phyloP scores from a whole-genome alignment of 176 grass and related monocot species.

The Lolium rigidum region DNA sequence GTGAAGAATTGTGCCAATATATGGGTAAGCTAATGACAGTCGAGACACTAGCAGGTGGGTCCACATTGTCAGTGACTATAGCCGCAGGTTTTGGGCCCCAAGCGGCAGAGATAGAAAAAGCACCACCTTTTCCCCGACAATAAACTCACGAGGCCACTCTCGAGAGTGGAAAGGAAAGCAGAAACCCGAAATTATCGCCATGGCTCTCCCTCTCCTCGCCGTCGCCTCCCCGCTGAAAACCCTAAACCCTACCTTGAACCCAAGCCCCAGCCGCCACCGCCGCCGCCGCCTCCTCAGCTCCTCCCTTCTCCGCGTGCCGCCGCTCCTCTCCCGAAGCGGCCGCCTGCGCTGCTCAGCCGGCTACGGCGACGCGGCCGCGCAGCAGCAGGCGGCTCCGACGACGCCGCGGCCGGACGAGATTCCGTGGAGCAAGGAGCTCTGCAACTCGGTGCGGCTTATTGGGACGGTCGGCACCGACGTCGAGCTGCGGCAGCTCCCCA shows the following conservation, averaged over 20 bases:
- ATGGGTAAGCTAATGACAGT: too few species aligned
- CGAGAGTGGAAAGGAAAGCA: background rate
- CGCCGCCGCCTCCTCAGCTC: background rate
- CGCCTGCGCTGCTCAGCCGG: slow-evolving; percentile 37
- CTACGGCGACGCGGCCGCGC: slow-evolving; percentile 35
- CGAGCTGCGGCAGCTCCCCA: slow-evolving; percentile 75
- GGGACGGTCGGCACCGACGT: slow-evolving; percentile 73
- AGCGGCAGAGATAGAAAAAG: background rate
- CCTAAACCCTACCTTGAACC: slow-evolving; percentile 43
- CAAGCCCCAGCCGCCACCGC: background rate
- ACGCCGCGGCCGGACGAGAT: slow-evolving; percentile 66
- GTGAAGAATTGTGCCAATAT: too few species aligned
- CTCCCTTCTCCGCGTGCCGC: background rate
- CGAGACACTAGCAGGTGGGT: background rate
- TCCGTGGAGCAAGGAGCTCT: slow-evolving; percentile 73
- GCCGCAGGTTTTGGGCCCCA: background rate
- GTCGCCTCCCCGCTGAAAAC: slow-evolving; percentile 42
- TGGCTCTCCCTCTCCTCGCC: slow-evolving; percentile 45
- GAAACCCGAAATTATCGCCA: slow-evolving; percentile 32
- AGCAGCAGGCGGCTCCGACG: slow-evolving; percentile 7
- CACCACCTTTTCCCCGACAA: background rate
- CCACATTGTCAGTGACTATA: background rate
- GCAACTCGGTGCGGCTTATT: slow-evolving; percentile 78
- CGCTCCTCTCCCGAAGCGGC: background rate
- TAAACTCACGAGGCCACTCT: background rate